Percentiles rank a stretch among this genome's conserved stretches.
Conservation (phyloP, 108 stramenopile species). For the Parietichytrium sp. region DNA sequence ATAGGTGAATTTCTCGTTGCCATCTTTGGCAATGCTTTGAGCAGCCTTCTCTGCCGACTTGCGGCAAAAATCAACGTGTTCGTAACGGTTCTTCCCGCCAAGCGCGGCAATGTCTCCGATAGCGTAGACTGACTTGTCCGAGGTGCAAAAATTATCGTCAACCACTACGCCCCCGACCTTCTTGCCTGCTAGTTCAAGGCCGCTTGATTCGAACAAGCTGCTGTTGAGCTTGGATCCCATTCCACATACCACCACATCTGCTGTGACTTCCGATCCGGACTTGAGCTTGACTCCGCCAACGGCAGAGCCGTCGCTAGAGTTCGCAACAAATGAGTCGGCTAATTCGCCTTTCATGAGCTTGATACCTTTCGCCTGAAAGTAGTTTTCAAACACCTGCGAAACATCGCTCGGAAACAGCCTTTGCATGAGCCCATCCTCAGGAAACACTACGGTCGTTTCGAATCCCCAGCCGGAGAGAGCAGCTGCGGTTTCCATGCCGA, state of each 20-base stretch:
- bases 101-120: slow-evolving; percentile 21
- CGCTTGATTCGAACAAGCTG: neutral
- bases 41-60: neutral
- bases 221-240: slow-evolving; percentile 1
- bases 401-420: neutral
- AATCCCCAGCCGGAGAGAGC: slow-evolving; percentile 37
- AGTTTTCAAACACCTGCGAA: slow-evolving; percentile 24
- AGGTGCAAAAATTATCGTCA: neutral
- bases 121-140: neutral
- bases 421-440: slow-evolving; percentile 22
- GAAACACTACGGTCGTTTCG: neutral
- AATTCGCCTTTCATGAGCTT: neutral
- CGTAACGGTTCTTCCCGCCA: slow-evolving; percentile 2
- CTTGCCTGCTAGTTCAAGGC: neutral
- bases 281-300: slow-evolving; percentile 38
- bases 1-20: neutral
- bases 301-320: neutral
- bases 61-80: slow-evolving; percentile 27
- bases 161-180: slow-evolving; percentile 19
- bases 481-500: slow-evolving; percentile 33
- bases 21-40: neutral
- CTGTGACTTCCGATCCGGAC: neutral
- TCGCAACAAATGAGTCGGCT: neutral
- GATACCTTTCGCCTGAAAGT: slow-evolving; percentile 31
- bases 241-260: slow-evolving; percentile 32